Base-by-base conservation (phyloP, 2,329 filamentous ascomycete species). In the Claviceps digitariae region DNA sequence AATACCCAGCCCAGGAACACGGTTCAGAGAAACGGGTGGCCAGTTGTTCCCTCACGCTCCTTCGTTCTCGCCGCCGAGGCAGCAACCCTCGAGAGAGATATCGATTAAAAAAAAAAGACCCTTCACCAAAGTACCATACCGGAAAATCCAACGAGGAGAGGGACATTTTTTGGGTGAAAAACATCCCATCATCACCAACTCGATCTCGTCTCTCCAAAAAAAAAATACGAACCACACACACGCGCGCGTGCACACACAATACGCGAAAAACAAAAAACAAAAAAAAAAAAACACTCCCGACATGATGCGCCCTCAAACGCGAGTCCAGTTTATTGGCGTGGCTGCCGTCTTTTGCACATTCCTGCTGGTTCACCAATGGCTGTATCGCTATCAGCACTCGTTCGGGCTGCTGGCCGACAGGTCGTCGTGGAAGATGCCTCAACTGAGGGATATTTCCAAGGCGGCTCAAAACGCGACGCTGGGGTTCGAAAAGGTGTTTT, bases 401-500 rank as follows among this genome's bases (percentile, higher is more conserved):
- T 47, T 47, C 5, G 44, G 25, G 15, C 44, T 47, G 3, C 25
- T 47, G 15, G 44, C 44, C 25, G 25, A 31, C 9, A 47, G 20
- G 44, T n/a, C 23, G 17, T 7, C 44, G 1, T 47, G 44, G 44
- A 47, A n/a, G 3, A 13, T 45, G 21, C 43, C 43, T 13, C 9
- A n/a, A 15, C 21, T 47, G 8, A 6, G 8, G 15, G 50, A 52
- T 40, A 31, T 52, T 15, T 52, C 51, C 3, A 13, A 17, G 23
- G 51, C 51, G 13, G 51, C 51, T 8, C 51, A 52, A 9, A 52
- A 52, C 17, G 10, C 34, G 21, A 52, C 51, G 17, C 36, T 52
- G 21, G 51, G 51, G 2, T 52, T 52, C 20, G 51, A 52, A 17
- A 52, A 48, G 27, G n/a, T 52, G 7, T 52, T 48, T 34, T 52